phyloP scores from a whole-genome alignment of 352 stramenopile genomes.

The Phytophthora palmivora region DNA sequence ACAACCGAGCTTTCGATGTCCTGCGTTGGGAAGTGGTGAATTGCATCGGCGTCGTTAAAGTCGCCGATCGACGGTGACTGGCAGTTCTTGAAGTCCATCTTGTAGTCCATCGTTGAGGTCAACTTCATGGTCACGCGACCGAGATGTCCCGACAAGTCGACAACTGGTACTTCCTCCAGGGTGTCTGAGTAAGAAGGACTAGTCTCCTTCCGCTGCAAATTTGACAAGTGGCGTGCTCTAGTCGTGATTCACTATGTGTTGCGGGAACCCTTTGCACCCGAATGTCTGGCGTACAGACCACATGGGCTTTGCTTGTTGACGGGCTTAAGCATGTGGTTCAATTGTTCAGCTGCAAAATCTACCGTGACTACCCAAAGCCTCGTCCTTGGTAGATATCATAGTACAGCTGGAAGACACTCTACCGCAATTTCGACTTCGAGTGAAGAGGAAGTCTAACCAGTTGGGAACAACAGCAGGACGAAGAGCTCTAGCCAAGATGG shows the following conservation, averaged over 20 bases:
- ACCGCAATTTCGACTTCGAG: slow-evolving; percentile 5
- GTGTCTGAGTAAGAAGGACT: not conserved
- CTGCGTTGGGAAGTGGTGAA: slow-evolving; percentile 1
- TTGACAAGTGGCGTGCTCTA: slow-evolving; percentile 23
- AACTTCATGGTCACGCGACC: slow-evolving; percentile 23
- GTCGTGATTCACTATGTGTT: not conserved
- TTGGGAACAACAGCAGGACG: slow-evolving; percentile 9
- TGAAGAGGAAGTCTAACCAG: slow-evolving; percentile 5
- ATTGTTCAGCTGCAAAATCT: slow-evolving; percentile 7
- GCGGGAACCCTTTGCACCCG: slow-evolving; percentile 1
- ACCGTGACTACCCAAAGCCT: not conserved
- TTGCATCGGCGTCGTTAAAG: slow-evolving; percentile 9
- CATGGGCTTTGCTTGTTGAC: slow-evolving; percentile 29
- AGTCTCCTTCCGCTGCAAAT: slow-evolving; percentile 16
- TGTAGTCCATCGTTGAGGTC: slow-evolving; percentile 23
- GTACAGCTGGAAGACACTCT: slow-evolving; percentile 18
- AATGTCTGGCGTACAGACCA: slow-evolving; percentile 18
- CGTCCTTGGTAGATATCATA: slow-evolving; percentile 19
- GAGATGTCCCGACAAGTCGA: slow-evolving; percentile 27
- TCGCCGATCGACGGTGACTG: slow-evolving; percentile 12
- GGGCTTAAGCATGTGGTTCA: slow-evolving; percentile 8
- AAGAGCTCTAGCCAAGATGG: slow-evolving; percentile 6
- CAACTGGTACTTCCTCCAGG: slow-evolving; percentile 27
- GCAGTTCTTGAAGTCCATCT: slow-evolving; percentile 27
- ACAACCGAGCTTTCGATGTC: slow-evolving; percentile 13